A percentile compares a stretch with the other conserved stretches of the same genome.
These are phyloP conservation scores for Cucumis melo DNA, from an alignment of 306 rosid species.

Conservation along the genomic window DNA sequence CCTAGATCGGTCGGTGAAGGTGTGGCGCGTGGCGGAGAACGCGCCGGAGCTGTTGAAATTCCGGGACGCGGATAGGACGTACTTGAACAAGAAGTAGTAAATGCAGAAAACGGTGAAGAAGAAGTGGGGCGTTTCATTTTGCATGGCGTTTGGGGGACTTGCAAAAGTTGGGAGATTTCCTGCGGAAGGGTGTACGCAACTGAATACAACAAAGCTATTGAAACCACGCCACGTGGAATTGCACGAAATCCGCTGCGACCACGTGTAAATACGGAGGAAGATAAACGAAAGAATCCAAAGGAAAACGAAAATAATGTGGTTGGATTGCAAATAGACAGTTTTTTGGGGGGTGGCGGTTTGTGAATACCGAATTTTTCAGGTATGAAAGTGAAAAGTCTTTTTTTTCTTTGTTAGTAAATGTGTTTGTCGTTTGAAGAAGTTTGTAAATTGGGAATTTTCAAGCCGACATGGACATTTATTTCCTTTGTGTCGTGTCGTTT, in stretches of 20 bases:
- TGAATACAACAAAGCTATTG: not conserved
- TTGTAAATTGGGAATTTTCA: not conserved
- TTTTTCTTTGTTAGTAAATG: too few species aligned
- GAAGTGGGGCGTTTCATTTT: not conserved
- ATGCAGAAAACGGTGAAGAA: not conserved
- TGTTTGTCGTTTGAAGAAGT: not conserved
- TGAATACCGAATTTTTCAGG: not conserved
- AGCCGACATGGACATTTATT: not conserved
- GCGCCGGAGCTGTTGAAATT: constrained; percentile 30
- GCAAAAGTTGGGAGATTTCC: too few species aligned
- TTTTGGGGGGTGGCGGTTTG: not conserved
- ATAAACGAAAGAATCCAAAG: not conserved
- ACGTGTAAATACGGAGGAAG: not conserved
- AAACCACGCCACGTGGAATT: not conserved
- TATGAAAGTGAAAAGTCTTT: not conserved
- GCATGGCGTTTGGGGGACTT: not conserved
- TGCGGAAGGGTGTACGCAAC: not conserved
- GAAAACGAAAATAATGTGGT: not conserved
- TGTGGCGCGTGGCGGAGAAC: constrained; percentile 73
- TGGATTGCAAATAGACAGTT: not conserved
- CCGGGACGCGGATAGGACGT: not conserved
- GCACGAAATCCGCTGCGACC: too few species aligned
- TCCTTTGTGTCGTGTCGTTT: not conserved
- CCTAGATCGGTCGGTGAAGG: constrained; percentile 69
- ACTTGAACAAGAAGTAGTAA: not conserved